A percentile compares a stretch with the other conserved stretches of the same genome.
phyloP scores from a whole-genome alignment of 768 basidiomycete species.

The Nidula microcarpa region DNA sequence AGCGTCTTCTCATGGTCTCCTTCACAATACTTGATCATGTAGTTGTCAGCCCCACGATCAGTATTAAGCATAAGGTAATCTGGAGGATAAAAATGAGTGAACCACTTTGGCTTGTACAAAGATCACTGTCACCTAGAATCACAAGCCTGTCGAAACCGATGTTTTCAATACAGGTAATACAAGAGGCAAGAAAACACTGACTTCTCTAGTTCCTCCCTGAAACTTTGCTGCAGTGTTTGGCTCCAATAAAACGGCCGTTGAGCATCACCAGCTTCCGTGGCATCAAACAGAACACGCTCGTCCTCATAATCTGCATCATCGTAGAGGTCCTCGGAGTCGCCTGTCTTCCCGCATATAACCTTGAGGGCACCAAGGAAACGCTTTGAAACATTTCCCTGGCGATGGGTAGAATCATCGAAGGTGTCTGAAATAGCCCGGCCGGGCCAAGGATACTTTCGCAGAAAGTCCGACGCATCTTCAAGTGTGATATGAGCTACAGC shows the following conservation, averaged over 20 bases:
- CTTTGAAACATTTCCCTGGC: slow-evolving; percentile 67
- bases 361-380: slow-evolving; percentile 66
- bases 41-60: slow-evolving; percentile 84
- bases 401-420: slow-evolving; percentile 79
- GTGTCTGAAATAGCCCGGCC: slow-evolving; percentile 82
- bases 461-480: slow-evolving; percentile 88
- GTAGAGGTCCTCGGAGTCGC: slow-evolving; percentile 63
- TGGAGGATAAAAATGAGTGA: slow-evolving; percentile 17
- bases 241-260: slow-evolving; percentile 82
- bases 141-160: slow-evolving; percentile 55
- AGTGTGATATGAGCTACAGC: no score
- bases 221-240: slow-evolving; percentile 70
- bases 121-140: slow-evolving; percentile 55
- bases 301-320: slow-evolving; percentile 78
- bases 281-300: slow-evolving; percentile 65
- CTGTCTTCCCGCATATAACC: slow-evolving; percentile 83
- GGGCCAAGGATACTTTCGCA: slow-evolving; percentile 85
- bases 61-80: slow-evolving; percentile 94
- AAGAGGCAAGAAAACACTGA: slow-evolving; percentile 26
- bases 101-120: not conserved
- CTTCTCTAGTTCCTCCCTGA: slow-evolving; percentile 88
- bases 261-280: slow-evolving; percentile 51
- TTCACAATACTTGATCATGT: slow-evolving; percentile 91
- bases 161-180: slow-evolving; percentile 3
- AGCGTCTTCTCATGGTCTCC: slow-evolving; percentile 74